Evolutionary conservation across 805 yeast genomes (phyloP).

Genomic region (Scheffersomyces ergatensis): DNA sequence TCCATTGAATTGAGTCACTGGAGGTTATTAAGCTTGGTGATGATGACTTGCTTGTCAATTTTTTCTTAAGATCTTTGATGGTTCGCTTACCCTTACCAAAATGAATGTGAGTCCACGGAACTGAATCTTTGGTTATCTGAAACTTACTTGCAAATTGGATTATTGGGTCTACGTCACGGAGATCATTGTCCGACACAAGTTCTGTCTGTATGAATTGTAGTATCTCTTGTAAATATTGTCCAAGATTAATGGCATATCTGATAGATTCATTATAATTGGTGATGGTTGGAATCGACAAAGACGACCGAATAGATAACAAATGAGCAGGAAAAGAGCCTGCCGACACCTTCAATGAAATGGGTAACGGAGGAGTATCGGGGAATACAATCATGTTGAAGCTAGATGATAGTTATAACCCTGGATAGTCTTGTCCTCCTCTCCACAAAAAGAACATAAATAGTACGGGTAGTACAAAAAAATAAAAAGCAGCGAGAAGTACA

Average conservation of each 20-base stretch:
- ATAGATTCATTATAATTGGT: conserved; percentile 22
- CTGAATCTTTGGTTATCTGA: conserved; percentile 4
- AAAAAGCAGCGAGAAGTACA: too few species aligned
- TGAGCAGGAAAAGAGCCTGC: conserved; percentile 6
- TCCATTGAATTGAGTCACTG: conserved; percentile 19
- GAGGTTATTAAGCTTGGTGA: too few species aligned
- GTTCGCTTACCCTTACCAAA: neutral
- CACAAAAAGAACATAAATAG: too few species aligned
- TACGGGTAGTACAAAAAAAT: too few species aligned
- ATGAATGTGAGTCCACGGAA: conserved; percentile 15
- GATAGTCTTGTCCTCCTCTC: too few species aligned
- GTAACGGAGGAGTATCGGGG: conserved; percentile 33
- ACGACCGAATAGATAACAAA: conserved; percentile 14
- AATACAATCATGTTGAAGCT: conserved; percentile 29
- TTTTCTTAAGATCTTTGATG: neutral
- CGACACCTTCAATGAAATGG: conserved; percentile 9
- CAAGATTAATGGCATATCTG: conserved; percentile 29
- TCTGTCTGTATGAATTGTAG: conserved; percentile 11
- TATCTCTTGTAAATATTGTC: conserved; percentile 29
- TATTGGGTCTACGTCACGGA: too few species aligned
- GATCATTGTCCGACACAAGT: conserved; percentile 1
- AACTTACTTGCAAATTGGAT: conserved; percentile 2
- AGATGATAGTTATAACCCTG: too few species aligned
- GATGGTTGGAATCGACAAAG: conserved; percentile 9
- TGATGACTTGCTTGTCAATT: neutral